Base-by-base conservation (phyloP, 1,139 yeast genomes). In the Lodderomyces beijingensis region DNA sequence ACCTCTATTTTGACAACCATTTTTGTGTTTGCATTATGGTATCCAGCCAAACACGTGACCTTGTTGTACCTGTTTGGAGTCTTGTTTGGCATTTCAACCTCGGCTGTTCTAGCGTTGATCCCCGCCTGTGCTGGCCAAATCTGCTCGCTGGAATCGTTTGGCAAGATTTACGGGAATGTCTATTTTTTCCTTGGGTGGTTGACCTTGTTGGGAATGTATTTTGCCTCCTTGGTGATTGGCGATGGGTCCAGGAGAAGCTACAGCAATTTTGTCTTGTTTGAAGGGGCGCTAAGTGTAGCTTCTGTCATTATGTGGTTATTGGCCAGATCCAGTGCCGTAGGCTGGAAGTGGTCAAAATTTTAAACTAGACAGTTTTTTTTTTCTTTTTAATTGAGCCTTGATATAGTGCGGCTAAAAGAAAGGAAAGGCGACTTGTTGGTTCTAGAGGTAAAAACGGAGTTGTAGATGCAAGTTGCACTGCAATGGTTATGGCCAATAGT, bases 91-190 rank as follows among this genome's bases (percentile, higher is more conserved):
- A 40, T 56, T 8, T 43, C 57, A n/a, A 49, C 58, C 1, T 53
- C 61, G 7, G 57, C 63, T 3, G 56, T 52, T 8, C 44, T 59
- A 13, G 51, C 61, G 10, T 42, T 59, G n/a, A 57, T 58, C 32
- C 62, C 61, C 13, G 59, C 63, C n/a, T 62, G 77, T 37, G 62
- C 74, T 36, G 73, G 79, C 1, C 87, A 80, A 51, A 76, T 82
- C 14, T 77, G 86, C 27, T 69, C 69, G 31, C 75, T 81, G 2
- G 76, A 75, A 27, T 72, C 70, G 36, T 80, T 79, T 45, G 89
- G 89, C 18, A 77, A 72, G 46, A 67, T 83, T 17, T 81, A 77
- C 47, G 85, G 88, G 0, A 79, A 85, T 0, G 68, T 80, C 54
- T 80, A 81, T 50, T 77, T 77, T 45, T 62, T 77, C 26, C 77